Evolutionary conservation across 139 green algal species (phyloP).

Genomic region (Yamagishiella unicocca): DNA sequence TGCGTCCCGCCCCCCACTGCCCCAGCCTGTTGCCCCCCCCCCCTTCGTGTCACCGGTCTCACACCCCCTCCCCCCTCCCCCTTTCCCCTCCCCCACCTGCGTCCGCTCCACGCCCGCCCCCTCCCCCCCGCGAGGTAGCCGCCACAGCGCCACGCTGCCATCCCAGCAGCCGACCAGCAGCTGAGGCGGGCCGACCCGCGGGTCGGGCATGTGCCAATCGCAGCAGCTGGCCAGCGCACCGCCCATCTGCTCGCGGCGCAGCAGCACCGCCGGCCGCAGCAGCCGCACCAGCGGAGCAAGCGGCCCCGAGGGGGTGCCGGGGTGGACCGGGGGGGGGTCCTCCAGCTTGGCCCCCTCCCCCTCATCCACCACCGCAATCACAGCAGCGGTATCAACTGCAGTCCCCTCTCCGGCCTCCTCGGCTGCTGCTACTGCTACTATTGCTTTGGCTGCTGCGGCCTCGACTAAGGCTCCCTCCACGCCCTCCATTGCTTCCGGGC

Average conservation of each 20-base stretch:
- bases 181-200: slow-evolving; percentile 56
- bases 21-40: not conserved
- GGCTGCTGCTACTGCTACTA: too few relatives aligned
- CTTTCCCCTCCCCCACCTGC: not conserved
- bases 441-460: too few relatives aligned
- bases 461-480: too few relatives aligned
- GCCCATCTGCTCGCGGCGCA: slow-evolving; percentile 33
- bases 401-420: too few relatives aligned
- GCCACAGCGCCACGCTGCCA: slow-evolving; percentile 65
- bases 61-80: not conserved
- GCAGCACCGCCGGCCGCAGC: slow-evolving; percentile 32
- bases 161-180: slow-evolving; percentile 78
- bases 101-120: not conserved
- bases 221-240: slow-evolving; percentile 63
- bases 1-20: too few relatives aligned
- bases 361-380: not conserved
- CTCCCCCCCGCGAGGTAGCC: slow-evolving; percentile 33
- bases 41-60: too few relatives aligned
- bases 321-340: not conserved
- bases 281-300: not conserved
- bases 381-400: not conserved
- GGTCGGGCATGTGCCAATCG: slow-evolving; percentile 68
- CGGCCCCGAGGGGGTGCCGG: not conserved
- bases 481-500: not conserved
- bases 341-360: not conserved